phyloP scores from a whole-genome alignment of 1,284 basidiomycete genomes.

The Boletus calvinii region DNA sequence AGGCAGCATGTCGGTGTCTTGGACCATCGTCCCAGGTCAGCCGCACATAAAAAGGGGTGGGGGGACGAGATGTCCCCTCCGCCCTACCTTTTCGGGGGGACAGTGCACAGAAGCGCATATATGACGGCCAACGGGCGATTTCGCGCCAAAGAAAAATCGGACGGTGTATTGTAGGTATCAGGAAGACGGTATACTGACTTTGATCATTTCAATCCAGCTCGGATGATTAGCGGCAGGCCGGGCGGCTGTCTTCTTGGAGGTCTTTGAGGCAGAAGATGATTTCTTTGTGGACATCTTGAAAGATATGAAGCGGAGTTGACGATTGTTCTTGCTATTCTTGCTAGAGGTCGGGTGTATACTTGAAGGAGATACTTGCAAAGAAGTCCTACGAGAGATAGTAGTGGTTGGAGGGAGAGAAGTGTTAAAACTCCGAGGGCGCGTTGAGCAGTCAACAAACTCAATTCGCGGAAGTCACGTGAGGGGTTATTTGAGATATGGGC shows the following conservation, averaged over 20 bases:
- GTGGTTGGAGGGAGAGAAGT: slow-evolving; percentile 51
- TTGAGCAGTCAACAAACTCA: slow-evolving; percentile 51
- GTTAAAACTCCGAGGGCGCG: slow-evolving; percentile 59
- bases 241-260: slow-evolving; percentile 38
- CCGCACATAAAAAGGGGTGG: slow-evolving; percentile 9
- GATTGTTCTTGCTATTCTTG: slow-evolving; percentile 37
- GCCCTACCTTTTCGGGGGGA: slow-evolving; percentile 45
- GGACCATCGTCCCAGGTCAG: slow-evolving; percentile 13
- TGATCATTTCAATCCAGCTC: slow-evolving; percentile 78
- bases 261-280: slow-evolving; percentile 26
- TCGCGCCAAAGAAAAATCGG: slow-evolving; percentile 3
- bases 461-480: slow-evolving; percentile 39
- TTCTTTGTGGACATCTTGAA: slow-evolving; percentile 36
- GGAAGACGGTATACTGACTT: slow-evolving; percentile 43
- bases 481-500: slow-evolving; percentile 34
- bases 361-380: slow-evolving; percentile 34
- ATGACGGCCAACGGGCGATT: slow-evolving; percentile 4
- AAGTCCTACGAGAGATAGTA: slow-evolving; percentile 40
- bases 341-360: slow-evolving; percentile 22
- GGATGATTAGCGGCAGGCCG: slow-evolving; percentile 56
- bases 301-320: slow-evolving; percentile 18
- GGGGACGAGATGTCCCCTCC: slow-evolving; percentile 31
- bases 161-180: neutral
- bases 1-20: neutral
- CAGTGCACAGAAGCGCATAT: slow-evolving; percentile 10